Conservation (phyloP, 495 filamentous ascomycete genomes). For the Penicillium cataractarum region DNA sequence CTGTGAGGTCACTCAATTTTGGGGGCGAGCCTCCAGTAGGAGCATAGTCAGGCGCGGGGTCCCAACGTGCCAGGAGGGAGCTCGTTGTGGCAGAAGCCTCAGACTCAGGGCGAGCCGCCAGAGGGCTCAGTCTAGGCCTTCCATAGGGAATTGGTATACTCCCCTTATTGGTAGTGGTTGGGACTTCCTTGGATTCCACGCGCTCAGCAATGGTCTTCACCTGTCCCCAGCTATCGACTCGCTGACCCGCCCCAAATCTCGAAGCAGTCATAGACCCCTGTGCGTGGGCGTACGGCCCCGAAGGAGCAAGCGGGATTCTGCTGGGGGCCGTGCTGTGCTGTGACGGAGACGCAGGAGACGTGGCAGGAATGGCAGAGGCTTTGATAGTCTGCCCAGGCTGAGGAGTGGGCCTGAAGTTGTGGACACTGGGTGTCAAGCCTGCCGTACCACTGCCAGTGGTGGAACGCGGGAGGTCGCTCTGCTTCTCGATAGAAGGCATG, state of each 20-base stretch:
- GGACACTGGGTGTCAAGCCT: neutral
- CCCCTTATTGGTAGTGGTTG: neutral
- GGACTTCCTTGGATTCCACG: neutral
- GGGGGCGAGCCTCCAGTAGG: slow-evolving; percentile 10
- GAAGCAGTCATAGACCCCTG: slow-evolving; percentile 9
- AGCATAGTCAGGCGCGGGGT: neutral
- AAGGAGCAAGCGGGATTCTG: slow-evolving; percentile 18
- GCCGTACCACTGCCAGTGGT: neutral
- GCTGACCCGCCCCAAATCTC: neutral
- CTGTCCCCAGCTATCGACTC: neutral
- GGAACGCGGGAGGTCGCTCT: neutral
- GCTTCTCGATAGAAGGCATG: neutral
- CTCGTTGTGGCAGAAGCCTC: neutral
- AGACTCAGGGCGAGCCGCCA: neutral
- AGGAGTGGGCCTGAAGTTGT: slow-evolving; percentile 1
- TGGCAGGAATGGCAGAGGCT: neutral
- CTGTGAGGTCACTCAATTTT: slow-evolving; percentile 5
- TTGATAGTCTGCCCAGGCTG: neutral
- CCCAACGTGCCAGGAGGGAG: neutral
- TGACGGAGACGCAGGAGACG: neutral
- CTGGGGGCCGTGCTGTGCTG: neutral
- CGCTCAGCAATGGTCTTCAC: neutral
- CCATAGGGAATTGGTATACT: neutral
- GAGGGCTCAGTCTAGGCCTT: neutral
- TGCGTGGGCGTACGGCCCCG: slow-evolving; percentile 8